phyloP scores from a whole-genome alignment of 768 basidiomycete genomes.

The Austroboletus eburneus region DNA sequence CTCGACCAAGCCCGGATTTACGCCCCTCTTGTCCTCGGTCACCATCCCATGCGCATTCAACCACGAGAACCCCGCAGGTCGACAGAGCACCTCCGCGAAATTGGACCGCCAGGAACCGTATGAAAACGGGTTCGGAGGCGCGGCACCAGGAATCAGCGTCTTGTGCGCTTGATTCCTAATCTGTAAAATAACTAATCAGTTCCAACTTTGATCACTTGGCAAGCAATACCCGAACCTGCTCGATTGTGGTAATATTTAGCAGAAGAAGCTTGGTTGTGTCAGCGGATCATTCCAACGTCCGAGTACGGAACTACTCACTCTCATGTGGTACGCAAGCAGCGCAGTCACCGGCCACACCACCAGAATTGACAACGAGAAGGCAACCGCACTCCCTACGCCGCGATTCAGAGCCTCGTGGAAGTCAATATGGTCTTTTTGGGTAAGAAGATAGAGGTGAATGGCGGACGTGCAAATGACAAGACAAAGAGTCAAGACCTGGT shows the following conservation, averaged over 20 bases:
- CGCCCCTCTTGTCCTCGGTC: conserved; percentile 66
- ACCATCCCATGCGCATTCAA: conserved; percentile 55
- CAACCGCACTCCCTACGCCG: conserved; percentile 77
- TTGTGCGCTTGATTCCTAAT: conserved; percentile 86
- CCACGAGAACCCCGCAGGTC: conserved; percentile 81
- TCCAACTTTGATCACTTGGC: conserved; percentile 1
- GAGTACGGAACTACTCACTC: conserved; percentile 48
- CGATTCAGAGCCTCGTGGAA: conserved; percentile 42
- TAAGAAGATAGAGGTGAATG: conserved; percentile 71
- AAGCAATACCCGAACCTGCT: conserved; percentile 60
- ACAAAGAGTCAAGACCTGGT: conserved; percentile 65
- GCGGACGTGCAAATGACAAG: conserved; percentile 82
- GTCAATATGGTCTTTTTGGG: conserved; percentile 45
- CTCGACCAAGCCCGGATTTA: conserved; percentile 63
- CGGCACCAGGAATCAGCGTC: conserved; percentile 53
- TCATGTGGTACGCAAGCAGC: conserved; percentile 76
- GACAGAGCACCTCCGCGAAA: conserved; percentile 69
- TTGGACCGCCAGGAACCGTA: conserved; percentile 76
- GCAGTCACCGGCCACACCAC: conserved; percentile 84
- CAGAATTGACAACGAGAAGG: conserved; percentile 64
- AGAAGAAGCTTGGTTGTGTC: conserved; percentile 55
- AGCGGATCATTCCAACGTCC: neutral
- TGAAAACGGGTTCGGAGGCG: conserved; percentile 84
- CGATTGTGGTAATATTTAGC: conserved; percentile 92
- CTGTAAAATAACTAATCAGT: conserved; percentile 34